Evolutionary conservation across 2,329 filamentous ascomycete genomes (phyloP).

Genomic region (Paraconiothyrium brasiliense): DNA sequence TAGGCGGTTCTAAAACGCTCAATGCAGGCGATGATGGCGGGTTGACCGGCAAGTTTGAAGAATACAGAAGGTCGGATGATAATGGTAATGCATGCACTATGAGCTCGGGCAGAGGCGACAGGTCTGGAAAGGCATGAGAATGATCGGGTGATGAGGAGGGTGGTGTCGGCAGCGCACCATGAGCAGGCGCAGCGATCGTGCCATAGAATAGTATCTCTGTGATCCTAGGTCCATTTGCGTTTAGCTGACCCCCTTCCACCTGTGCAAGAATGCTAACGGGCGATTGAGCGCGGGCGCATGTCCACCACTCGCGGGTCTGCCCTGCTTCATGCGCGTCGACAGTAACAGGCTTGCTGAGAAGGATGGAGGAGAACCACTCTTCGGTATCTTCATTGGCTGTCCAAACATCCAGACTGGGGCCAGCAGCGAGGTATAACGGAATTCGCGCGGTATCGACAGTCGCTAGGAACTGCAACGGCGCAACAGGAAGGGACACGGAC

Average conservation of each 20-base stretch:
- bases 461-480: conserved; percentile 47
- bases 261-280: conserved; percentile 52
- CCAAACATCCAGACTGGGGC: conserved; percentile 51
- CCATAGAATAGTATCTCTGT: conserved; percentile 60
- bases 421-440: conserved; percentile 52
- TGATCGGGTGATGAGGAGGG: conserved; percentile 41
- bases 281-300: conserved; percentile 47
- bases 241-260: conserved; percentile 26
- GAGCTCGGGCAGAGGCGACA: conserved; percentile 34
- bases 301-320: conserved; percentile 48
- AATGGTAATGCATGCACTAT: conserved; percentile 54
- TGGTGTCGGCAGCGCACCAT: conserved; percentile 41
- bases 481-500: conserved; percentile 28
- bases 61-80: conserved; percentile 53
- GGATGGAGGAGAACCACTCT: conserved; percentile 51
- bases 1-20: conserved; percentile 25
- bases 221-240: conserved; percentile 26
- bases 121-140: conserved; percentile 15
- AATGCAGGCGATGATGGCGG: conserved; percentile 20
- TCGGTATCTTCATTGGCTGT: conserved; percentile 46
- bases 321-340: conserved; percentile 13
- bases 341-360: conserved; percentile 36
- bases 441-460: conserved; percentile 52
- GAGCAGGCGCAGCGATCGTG: conserved; percentile 32
- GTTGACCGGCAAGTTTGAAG: conserved; percentile 15